A percentile compares a stretch with the other conserved stretches of the same genome.
Evolutionary conservation across 352 stramenopile genomes (phyloP).

Genomic region (Pythium brachiatum): DNA sequence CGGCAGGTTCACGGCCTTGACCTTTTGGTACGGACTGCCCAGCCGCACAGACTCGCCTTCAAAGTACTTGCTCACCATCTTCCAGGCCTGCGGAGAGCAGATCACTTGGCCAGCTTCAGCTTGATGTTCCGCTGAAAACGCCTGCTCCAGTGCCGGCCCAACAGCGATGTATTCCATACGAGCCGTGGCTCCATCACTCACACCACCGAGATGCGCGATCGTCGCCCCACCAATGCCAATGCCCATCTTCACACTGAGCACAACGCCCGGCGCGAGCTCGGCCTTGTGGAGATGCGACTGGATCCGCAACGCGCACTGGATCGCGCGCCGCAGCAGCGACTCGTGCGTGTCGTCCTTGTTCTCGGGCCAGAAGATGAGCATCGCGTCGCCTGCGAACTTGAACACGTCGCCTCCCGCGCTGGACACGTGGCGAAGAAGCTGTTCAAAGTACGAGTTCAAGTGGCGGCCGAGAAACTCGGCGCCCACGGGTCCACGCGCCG

Average conservation of each 20-base stretch:
- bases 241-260: slow-evolving; percentile 94
- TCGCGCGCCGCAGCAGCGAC: slow-evolving; percentile 65
- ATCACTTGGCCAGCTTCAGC: slow-evolving; percentile 89
- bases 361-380: slow-evolving; percentile 93
- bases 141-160: slow-evolving; percentile 88
- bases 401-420: slow-evolving; percentile 87
- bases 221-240: slow-evolving; percentile 88
- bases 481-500: slow-evolving; percentile 73
- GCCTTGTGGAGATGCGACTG: slow-evolving; percentile 88
- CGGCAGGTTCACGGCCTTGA: slow-evolving; percentile 49
- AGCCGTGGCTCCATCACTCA: slow-evolving; percentile 71
- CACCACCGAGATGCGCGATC: slow-evolving; percentile 88
- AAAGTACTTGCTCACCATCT: slow-evolving; percentile 64
- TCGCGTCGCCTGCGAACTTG: slow-evolving; percentile 95
- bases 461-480: slow-evolving; percentile 89
- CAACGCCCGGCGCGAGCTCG: slow-evolving; percentile 79
- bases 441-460: slow-evolving; percentile 94
- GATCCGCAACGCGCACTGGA: slow-evolving; percentile 90
- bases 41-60: slow-evolving; percentile 37
- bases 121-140: slow-evolving; percentile 87
- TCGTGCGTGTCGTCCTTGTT: slow-evolving; percentile 90
- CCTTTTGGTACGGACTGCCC: slow-evolving; percentile 49
- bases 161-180: slow-evolving; percentile 93
- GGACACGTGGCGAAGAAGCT: slow-evolving; percentile 77
- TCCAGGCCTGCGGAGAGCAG: slow-evolving; percentile 82